Conservation (phyloP, 2,329 filamentous ascomycete species). For the Fusarium luffae region DNA sequence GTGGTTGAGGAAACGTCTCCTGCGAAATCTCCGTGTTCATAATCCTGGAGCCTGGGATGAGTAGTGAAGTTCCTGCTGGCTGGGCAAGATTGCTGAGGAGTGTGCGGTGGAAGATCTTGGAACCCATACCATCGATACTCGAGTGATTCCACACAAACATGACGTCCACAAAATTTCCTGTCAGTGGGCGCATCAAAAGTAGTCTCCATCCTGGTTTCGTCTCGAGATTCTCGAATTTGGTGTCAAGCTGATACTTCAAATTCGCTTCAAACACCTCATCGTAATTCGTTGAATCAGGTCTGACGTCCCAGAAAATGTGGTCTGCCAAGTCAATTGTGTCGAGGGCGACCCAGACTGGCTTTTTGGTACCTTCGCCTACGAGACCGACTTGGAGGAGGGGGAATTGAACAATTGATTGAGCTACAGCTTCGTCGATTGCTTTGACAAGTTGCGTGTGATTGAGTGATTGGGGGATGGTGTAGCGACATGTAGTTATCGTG, state of each 20-base stretch:
- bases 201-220: constrained; percentile 2
- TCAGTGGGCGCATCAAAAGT: background rate
- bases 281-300: background rate
- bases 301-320: constrained; percentile 4
- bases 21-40: background rate
- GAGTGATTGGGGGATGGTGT: background rate
- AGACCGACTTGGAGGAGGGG: constrained; percentile 1
- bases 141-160: constrained; percentile 16
- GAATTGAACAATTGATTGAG: background rate
- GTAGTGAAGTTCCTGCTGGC: background rate
- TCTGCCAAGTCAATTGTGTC: background rate
- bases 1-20: constrained; percentile 1
- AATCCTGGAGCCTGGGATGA: background rate
- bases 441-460: background rate
- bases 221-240: background rate
- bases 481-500: constrained; percentile 4
- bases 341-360: constrained; percentile 1
- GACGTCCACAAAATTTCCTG: background rate
- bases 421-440: background rate
- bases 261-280: background rate
- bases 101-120: constrained; percentile 5
- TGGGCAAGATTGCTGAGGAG: background rate
- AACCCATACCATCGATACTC: background rate
- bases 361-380: background rate
- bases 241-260: constrained; percentile 1